A percentile compares a stretch with the other conserved stretches of the same genome.
These are phyloP conservation scores for Massarina eburnea DNA, from an alignment of 2,329 filamentous ascomycete genomes.

Conservation along the genomic window DNA sequence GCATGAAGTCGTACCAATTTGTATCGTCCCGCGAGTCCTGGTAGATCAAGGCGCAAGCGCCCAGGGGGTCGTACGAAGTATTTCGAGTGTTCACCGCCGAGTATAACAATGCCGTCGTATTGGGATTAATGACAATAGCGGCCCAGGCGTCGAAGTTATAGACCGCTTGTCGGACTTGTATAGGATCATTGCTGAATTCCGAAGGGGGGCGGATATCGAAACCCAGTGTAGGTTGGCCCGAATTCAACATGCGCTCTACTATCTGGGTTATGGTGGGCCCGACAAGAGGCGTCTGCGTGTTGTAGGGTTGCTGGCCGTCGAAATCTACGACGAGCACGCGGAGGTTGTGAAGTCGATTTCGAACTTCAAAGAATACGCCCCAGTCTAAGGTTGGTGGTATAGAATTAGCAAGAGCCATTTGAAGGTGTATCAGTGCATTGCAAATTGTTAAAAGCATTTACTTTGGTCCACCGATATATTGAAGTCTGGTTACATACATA, in stretches of 20 bases:
- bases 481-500: no score
- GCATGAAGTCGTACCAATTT: slow-evolving; percentile 56
- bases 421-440: no score
- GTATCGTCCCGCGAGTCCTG: slow-evolving; percentile 60
- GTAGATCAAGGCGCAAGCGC: slow-evolving; percentile 60
- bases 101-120: slow-evolving; percentile 61
- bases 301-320: slow-evolving; percentile 59
- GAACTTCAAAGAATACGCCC: slow-evolving; percentile 57
- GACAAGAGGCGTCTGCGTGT: slow-evolving; percentile 54
- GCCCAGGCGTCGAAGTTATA: slow-evolving; percentile 63
- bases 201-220: slow-evolving; percentile 53
- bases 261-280: slow-evolving; percentile 56
- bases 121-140: slow-evolving; percentile 63
- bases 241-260: slow-evolving; percentile 47
- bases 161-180: slow-evolving; percentile 59
- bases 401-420: no score
- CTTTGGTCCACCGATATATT: no score
- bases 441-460: no score
- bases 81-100: slow-evolving; percentile 59
- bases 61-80: slow-evolving; percentile 60
- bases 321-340: slow-evolving; percentile 64
- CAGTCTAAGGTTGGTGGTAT: no score
- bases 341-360: slow-evolving; percentile 49
- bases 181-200: slow-evolving; percentile 59
- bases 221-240: slow-evolving; percentile 48